These are phyloP conservation scores for Geosmithia putterillii DNA, from an alignment of 2,329 filamentous ascomycete species.

Conservation along the genomic window DNA sequence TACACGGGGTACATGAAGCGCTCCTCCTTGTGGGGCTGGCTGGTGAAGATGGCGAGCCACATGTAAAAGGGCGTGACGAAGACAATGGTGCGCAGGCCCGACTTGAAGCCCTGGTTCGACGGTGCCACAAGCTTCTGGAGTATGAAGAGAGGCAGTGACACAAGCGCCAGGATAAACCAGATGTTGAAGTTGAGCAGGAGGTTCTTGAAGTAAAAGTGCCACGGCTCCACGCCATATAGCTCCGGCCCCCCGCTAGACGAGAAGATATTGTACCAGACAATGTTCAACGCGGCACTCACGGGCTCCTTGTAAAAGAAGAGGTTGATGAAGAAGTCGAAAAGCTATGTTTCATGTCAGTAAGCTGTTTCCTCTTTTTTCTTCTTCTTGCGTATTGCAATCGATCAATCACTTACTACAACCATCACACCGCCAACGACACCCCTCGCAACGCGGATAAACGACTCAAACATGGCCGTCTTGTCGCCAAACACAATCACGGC, in stretches of 20 bases:
- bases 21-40: constrained; percentile 95
- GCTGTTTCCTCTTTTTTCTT: background rate
- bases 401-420: constrained; percentile 47
- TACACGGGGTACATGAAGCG: constrained; percentile 98
- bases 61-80: constrained; percentile 83
- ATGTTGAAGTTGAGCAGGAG: constrained; percentile 88
- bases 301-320: constrained; percentile 75
- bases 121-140: constrained; percentile 56
- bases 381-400: background rate
- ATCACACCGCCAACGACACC: constrained; percentile 55
- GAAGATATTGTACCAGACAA: constrained; percentile 92
- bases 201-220: constrained; percentile 94
- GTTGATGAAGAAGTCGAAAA: constrained; percentile 59
- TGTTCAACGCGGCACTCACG: constrained; percentile 76
- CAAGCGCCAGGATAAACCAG: constrained; percentile 74
- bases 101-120: constrained; percentile 51
- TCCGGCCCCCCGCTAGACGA: constrained; percentile 71
- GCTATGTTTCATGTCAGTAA: constrained; percentile 29
- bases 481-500: constrained; percentile 42
- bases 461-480: constrained; percentile 45
- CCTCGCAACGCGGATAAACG: constrained; percentile 48
- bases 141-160: constrained; percentile 62
- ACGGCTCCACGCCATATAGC: constrained; percentile 91
- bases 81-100: constrained; percentile 61
- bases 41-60: constrained; percentile 83